Conservation (phyloP, 371 early-diverging fungal species). For the Mucor saturninus region DNA sequence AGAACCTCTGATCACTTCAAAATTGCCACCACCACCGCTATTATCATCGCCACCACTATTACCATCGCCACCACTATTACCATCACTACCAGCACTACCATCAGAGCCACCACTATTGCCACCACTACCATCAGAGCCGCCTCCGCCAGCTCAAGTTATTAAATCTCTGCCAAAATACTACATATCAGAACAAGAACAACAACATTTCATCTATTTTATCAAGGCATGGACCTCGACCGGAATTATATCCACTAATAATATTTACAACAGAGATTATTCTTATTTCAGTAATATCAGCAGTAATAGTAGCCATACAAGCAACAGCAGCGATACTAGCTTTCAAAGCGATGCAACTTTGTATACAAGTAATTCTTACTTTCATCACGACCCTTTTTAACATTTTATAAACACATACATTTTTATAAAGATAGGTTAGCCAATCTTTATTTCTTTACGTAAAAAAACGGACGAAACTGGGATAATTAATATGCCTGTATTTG, state of each 20-base stretch:
- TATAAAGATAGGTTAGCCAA: no score
- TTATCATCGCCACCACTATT: background rate
- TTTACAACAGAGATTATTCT: background rate
- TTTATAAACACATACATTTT: background rate
- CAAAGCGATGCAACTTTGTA: slow-evolving; percentile 1
- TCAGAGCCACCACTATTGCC: background rate
- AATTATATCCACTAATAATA: background rate
- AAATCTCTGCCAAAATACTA: slow-evolving; percentile 5
- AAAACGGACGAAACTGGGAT: no score
- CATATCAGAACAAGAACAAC: slow-evolving; percentile 22
- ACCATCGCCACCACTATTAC: background rate
- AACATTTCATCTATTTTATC: slow-evolving; percentile 24
- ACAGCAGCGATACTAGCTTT: slow-evolving; percentile 10
- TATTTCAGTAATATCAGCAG: slow-evolving; percentile 3
- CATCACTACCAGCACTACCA: background rate
- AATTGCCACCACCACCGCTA: background rate
- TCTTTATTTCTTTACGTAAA: no score
- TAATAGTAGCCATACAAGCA: slow-evolving; percentile 1
- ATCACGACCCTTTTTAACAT: slow-evolving; percentile 17
- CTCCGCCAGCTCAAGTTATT: background rate
- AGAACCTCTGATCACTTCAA: background rate
- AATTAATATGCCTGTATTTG: no score
- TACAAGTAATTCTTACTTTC: slow-evolving; percentile 17
- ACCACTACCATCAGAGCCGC: background rate
- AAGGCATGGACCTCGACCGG: slow-evolving; percentile 24